These are phyloP conservation scores for Tolypocladium tropicale DNA, from an alignment of 2,329 filamentous ascomycete species.

Conservation along the genomic window DNA sequence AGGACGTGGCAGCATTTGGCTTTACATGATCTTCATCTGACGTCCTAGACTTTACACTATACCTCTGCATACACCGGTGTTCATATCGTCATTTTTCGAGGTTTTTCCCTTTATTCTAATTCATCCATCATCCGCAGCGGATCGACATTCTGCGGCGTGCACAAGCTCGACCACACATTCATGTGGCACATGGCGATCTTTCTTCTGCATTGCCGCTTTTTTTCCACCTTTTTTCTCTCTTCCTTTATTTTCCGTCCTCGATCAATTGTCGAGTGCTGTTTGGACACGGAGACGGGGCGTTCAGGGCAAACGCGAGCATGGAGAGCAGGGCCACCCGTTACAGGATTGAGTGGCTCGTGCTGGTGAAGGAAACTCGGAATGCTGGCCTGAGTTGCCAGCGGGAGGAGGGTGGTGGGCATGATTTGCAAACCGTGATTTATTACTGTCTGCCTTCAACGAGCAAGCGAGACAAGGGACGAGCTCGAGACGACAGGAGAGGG, in stretches of 20 bases:
- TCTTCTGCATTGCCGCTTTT: background rate
- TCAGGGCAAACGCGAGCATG: constrained; percentile 5
- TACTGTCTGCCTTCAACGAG: background rate
- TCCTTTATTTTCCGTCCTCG: constrained; percentile 1
- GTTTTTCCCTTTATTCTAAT: constrained; percentile 2
- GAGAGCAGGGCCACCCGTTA: constrained; percentile 3
- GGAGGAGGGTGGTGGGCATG: background rate
- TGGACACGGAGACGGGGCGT: constrained; percentile 7
- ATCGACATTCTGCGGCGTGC: background rate
- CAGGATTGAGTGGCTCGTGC: constrained; percentile 2
- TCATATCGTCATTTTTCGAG: constrained; percentile 11
- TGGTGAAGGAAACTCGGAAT: background rate
- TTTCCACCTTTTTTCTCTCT: background rate
- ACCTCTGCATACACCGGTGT: constrained; percentile 15
- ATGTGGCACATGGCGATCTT: background rate
- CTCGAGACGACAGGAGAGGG: background rate
- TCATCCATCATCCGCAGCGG: background rate
- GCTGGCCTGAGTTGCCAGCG: background rate
- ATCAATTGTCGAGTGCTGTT: constrained; percentile 1
- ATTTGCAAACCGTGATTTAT: background rate
- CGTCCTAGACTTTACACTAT: constrained; percentile 13
- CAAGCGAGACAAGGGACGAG: background rate
- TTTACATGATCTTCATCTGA: constrained; percentile 3
- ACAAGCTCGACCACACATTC: background rate
- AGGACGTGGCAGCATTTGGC: constrained; percentile 1